Conservation (phyloP, 805 yeast genomes). For the Maudiozyma saulgeensis region DNA sequence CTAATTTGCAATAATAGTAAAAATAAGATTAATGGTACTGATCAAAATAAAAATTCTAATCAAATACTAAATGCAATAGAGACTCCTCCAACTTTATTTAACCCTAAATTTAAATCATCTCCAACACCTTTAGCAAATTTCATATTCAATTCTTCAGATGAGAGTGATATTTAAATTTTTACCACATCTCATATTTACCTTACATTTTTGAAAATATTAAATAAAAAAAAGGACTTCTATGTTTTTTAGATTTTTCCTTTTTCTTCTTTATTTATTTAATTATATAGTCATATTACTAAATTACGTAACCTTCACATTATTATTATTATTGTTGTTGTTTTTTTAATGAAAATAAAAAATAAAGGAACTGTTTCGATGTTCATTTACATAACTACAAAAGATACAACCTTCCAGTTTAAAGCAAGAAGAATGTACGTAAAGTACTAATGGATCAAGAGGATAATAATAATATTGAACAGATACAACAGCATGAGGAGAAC, state of each 20-base stretch:
- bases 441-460: too few relatives aligned
- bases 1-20: neutral
- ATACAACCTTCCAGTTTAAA: too few relatives aligned
- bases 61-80: neutral
- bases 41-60: too few relatives aligned
- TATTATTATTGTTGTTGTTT: constrained; percentile 7
- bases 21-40: neutral
- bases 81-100: neutral
- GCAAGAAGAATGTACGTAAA: too few relatives aligned
- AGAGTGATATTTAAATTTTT: neutral
- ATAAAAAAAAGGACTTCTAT: neutral
- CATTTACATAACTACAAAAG: too few relatives aligned
- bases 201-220: neutral
- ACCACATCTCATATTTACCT: too few relatives aligned
- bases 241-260: neutral
- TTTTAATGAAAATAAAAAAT: too few relatives aligned
- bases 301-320: neutral
- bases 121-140: neutral
- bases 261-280: neutral
- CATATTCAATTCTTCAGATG: constrained; percentile 7
- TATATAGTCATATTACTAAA: neutral
- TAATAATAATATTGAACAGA: too few relatives aligned
- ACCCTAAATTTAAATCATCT: neutral
- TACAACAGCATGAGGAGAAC: too few relatives aligned
- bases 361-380: too few relatives aligned